These are phyloP conservation scores for Obba rivulosa DNA, from an alignment of 768 basidiomycete genomes.

Conservation along the genomic window DNA sequence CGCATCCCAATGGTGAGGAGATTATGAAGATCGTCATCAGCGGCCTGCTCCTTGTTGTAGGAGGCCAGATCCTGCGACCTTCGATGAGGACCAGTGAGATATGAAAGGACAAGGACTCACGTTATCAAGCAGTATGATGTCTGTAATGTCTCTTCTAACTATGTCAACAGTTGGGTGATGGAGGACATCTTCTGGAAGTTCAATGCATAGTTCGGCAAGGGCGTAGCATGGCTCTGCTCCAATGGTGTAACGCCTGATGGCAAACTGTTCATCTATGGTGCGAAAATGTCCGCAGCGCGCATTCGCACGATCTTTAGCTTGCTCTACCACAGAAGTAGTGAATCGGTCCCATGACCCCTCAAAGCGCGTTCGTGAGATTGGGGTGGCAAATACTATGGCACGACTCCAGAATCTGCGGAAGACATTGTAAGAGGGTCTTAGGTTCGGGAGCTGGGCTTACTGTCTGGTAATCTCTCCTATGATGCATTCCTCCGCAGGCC, in stretches of 20 bases:
- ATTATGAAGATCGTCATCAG: constrained; percentile 22
- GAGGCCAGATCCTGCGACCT: constrained; percentile 21
- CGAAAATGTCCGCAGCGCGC: constrained; percentile 11
- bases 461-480: constrained; percentile 17
- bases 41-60: constrained; percentile 25
- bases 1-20: constrained; percentile 23
- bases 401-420: constrained; percentile 7
- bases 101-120: constrained; percentile 30
- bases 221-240: constrained; percentile 20
- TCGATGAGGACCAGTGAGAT: background rate
- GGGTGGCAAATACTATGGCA: constrained; percentile 4
- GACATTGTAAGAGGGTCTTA: no score
- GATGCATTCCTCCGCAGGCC: constrained; percentile 11
- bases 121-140: constrained; percentile 63
- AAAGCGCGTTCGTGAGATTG: constrained; percentile 11
- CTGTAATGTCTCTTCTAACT: constrained; percentile 49
- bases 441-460: constrained; percentile 16
- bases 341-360: constrained; percentile 18
- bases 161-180: constrained; percentile 46
- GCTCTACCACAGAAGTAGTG: constrained; percentile 16
- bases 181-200: constrained; percentile 55
- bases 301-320: constrained; percentile 20
- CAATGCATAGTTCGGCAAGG: constrained; percentile 36
- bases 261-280: constrained; percentile 19
- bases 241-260: constrained; percentile 19